These are phyloP conservation scores for Penicillium simplicissimum DNA, from an alignment of 495 filamentous ascomycete species.

Conservation along the genomic window DNA sequence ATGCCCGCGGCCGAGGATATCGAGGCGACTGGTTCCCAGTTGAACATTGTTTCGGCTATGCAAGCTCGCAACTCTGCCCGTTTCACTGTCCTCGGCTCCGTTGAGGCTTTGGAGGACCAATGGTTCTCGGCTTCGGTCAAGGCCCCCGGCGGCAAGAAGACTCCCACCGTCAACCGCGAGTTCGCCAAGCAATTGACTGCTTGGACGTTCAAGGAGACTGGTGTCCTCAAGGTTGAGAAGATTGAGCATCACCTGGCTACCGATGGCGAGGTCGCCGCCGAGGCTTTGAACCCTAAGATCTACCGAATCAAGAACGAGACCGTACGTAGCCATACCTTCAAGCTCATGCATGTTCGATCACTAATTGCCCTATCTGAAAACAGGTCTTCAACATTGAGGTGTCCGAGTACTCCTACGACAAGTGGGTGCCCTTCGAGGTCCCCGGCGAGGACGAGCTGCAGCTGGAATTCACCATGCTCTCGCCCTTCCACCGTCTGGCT, in stretches of 20 bases:
- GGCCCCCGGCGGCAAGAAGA: conserved; percentile 54
- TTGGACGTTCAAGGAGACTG: conserved; percentile 94
- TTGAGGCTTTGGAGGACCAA: conserved; percentile 80
- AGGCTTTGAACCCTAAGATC: conserved; percentile 75
- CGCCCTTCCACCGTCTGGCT: conserved; percentile 90
- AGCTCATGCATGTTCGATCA: neutral
- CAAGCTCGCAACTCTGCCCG: conserved; percentile 93
- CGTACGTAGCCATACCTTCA: conserved; percentile 54
- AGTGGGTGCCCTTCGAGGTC: conserved; percentile 71
- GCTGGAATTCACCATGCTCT: conserved; percentile 98
- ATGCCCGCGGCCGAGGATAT: conserved; percentile 71
- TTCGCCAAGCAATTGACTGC: conserved; percentile 80
- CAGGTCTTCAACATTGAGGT: conserved; percentile 87
- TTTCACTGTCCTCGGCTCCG: conserved; percentile 81
- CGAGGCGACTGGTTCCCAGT: conserved; percentile 78
- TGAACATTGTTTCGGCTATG: conserved; percentile 77
- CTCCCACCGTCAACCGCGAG: conserved; percentile 72
- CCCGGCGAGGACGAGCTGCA: conserved; percentile 72
- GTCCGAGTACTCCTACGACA: conserved; percentile 74
- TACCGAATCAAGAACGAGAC: conserved; percentile 98
- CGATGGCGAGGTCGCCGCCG: conserved; percentile 36
- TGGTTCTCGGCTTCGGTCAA: conserved; percentile 88
- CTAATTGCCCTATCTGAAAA: conserved; percentile 23
- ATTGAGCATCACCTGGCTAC: conserved; percentile 74
- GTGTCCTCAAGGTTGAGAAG: conserved; percentile 81